Conservation (phyloP, 139 green algal species). For the Tetraselmis chui region DNA sequence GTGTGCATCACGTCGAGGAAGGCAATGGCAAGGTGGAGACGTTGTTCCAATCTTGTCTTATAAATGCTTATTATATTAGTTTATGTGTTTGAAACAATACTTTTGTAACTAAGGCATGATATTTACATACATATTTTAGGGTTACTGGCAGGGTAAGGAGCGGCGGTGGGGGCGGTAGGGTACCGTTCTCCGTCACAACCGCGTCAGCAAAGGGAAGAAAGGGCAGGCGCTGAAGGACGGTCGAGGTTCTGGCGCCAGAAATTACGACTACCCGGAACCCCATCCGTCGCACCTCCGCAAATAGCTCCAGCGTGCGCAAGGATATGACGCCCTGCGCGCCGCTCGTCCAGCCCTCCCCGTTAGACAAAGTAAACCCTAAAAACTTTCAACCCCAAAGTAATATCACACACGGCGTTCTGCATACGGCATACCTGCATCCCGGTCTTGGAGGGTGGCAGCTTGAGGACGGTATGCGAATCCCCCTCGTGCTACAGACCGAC, state of each 20-base stretch:
- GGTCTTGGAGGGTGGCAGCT: conserved; percentile 42
- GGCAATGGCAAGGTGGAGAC: no score
- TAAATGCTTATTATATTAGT: no score
- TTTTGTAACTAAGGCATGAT: no score
- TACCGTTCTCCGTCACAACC: conserved; percentile 67
- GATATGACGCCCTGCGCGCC: background rate
- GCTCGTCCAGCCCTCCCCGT: background rate
- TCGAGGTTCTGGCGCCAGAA: conserved; percentile 51
- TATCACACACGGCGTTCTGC: no score
- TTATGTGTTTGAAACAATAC: no score
- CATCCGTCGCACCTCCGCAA: background rate
- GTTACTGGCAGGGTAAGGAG: background rate
- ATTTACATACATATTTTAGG: no score
- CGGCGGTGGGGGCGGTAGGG: no score
- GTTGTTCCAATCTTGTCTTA: no score
- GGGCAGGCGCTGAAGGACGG: conserved; percentile 67
- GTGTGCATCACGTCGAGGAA: no score
- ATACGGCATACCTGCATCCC: conserved; percentile 43
- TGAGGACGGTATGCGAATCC: conserved; percentile 28
- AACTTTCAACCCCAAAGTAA: no score
- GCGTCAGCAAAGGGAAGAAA: conserved; percentile 68
- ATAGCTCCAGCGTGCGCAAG: background rate
- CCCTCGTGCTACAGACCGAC: conserved; percentile 12
- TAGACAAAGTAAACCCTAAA: no score
- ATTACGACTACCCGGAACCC: conserved; percentile 13